Evolutionary conservation across 2,329 filamentous ascomycete species (phyloP), one percentile per base, ranked within the genome.

Genomic region (Byssothecium circinans): DNA sequence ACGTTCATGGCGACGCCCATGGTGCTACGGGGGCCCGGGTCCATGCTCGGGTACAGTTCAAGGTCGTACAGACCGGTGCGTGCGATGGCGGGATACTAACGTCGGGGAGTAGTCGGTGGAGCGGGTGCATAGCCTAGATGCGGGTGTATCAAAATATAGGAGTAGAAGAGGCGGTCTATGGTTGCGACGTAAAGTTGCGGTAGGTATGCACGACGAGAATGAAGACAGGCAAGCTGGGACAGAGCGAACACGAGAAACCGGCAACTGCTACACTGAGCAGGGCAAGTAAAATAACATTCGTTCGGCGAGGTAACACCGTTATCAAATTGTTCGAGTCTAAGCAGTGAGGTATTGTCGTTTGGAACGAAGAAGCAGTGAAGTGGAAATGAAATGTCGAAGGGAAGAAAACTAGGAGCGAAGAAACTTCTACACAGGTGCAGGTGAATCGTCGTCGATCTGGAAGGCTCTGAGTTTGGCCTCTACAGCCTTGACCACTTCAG

Each of bases 401-500:
- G 44, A 40, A 48, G 35, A 2, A 38, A 14, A 3, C 8, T 22
- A n/a, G 8, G 15, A 23, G 29, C 41, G 17, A 51, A 19, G 50
- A 36, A 19, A 45, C 30, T 40, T 41, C 46, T 18, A 43, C 22
- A 30, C 36, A 35, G 41, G 41, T 11, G 20, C 35, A 19, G 35
- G 44, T 8, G n/a, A 50, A 41, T 62, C 65, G 40, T 57, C 57
- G 25, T 63, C 62, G 15, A 68, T 57, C 7, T 56, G 53, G 6
- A 70, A 56, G 2, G 62, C 63, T 47, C 55, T 52, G 18, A 87
- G 69, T 52, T 79, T 84, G 41, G 73, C 77, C 56, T 85, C 79
- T 17, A 88, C 73, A 39, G 74, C 75, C 60, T 76, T 77, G 44
- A 87, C 59, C 5, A 87, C 69, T 10, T 82, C 81, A 1, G 82